Percentiles rank a stretch among this genome's conserved stretches.
phyloP scores from a whole-genome alignment of 352 stramenopile genomes.

The Phytopythium sindhum region DNA sequence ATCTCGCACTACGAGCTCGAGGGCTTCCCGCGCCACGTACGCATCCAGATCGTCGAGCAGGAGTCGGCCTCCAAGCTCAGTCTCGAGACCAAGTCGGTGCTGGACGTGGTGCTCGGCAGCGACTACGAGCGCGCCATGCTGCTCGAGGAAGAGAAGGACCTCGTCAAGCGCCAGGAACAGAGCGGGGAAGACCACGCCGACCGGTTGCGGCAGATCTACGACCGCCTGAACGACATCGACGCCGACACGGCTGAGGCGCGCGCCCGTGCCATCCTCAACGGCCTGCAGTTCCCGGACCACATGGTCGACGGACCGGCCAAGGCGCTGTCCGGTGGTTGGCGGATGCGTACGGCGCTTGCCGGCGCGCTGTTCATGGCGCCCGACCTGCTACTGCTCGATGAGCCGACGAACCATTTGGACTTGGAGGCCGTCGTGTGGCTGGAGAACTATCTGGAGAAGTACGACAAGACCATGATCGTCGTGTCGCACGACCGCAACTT shows the following conservation, averaged over 20 bases:
- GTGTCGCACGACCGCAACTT: conserved; percentile 97
- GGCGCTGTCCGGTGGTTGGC: conserved; percentile 92
- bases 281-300: conserved; percentile 92
- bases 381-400: conserved; percentile 94
- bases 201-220: conserved; percentile 80
- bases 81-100: conserved; percentile 78
- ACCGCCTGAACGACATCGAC: conserved; percentile 88
- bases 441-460: conserved; percentile 89
- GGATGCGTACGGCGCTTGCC: conserved; percentile 93
- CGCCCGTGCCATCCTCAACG: conserved; percentile 89
- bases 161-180: conserved; percentile 39
- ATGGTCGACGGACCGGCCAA: conserved; percentile 91
- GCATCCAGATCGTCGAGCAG: conserved; percentile 95
- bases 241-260: conserved; percentile 88
- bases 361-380: conserved; percentile 94
- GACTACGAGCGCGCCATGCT: conserved; percentile 94
- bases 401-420: conserved; percentile 93
- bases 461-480: conserved; percentile 93
- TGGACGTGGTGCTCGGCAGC: conserved; percentile 93
- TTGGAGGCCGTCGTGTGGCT: conserved; percentile 91
- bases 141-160: conserved; percentile 92
- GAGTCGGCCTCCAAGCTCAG: conserved; percentile 88
- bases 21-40: conserved; percentile 94
- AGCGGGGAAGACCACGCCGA: conserved; percentile 40
- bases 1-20: conserved; percentile 97